Evolutionary conservation across 257 asterid species (phyloP).

Genomic region (Solanum boliviense): DNA sequence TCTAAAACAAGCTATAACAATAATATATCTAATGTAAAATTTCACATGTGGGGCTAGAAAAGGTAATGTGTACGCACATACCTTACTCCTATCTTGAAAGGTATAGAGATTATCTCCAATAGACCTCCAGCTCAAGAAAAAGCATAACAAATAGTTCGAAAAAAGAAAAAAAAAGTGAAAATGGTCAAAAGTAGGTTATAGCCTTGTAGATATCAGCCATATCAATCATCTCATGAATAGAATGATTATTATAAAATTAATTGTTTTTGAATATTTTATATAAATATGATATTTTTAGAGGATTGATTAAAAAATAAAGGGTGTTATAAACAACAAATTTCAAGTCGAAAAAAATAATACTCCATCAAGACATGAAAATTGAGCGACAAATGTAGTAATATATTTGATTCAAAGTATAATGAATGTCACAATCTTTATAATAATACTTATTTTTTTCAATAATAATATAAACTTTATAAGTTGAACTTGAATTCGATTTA

Average conservation of each 20-base stretch:
- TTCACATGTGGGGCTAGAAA: fast-evolving
- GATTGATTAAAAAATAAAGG: neutral
- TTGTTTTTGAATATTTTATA: neutral
- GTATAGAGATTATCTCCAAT: fast-evolving
- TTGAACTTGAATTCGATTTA: neutral
- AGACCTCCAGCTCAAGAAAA: fast-evolving
- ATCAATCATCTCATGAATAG: neutral
- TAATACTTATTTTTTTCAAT: neutral
- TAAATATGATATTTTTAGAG: neutral
- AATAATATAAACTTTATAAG: neutral
- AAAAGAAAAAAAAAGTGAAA: too few relatives aligned
- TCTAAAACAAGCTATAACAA: neutral
- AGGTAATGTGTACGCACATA: fast-evolving
- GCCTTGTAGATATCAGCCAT: too few relatives aligned
- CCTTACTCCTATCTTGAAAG: neutral
- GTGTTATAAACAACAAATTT: neutral
- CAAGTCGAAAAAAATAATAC: neutral
- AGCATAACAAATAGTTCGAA: neutral
- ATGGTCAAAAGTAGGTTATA: neutral
- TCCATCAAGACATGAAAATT: neutral
- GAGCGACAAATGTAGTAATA: neutral
- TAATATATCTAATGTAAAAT: neutral
- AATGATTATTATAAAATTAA: neutral
- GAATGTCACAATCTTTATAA: neutral
- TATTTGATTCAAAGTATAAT: neutral